These are phyloP conservation scores for Rosa rugosa DNA, from an alignment of 306 rosid species.

Conservation along the genomic window DNA sequence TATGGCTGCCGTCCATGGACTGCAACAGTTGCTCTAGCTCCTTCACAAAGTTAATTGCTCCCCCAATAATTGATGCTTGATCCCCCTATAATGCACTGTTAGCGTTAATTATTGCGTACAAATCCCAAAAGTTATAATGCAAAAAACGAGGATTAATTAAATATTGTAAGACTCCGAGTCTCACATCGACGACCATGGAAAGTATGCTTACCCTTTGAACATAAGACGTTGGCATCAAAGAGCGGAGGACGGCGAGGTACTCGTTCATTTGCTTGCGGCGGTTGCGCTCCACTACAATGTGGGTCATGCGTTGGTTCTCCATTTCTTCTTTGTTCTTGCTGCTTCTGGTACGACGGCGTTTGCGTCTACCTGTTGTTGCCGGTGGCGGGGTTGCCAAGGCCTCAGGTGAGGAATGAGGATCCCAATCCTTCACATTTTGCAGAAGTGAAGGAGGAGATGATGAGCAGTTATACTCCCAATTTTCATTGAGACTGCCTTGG, in stretches of 20 bases:
- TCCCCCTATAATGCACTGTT: slow-evolving; percentile 58
- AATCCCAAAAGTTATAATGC: not conserved
- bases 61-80: slow-evolving; percentile 94
- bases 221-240: slow-evolving; percentile 88
- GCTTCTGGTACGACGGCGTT: slow-evolving; percentile 65
- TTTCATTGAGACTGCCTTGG: slow-evolving; percentile 16
- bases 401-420: slow-evolving; percentile 37
- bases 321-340: slow-evolving; percentile 76
- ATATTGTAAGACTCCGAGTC: not conserved
- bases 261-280: slow-evolving; percentile 92
- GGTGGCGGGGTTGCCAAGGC: slow-evolving; percentile 1
- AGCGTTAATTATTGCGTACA: not conserved
- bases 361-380: slow-evolving; percentile 39
- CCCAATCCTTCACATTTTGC: slow-evolving; percentile 29
- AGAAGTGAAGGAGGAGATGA: slow-evolving; percentile 30
- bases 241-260: slow-evolving; percentile 68
- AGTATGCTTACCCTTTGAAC: slow-evolving; percentile 69
- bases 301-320: slow-evolving; percentile 90
- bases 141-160: not conserved
- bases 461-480: slow-evolving; percentile 23
- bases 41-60: slow-evolving; percentile 90
- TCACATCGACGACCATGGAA: not conserved
- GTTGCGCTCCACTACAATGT: slow-evolving; percentile 92
- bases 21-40: slow-evolving; percentile 76
- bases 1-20: slow-evolving; percentile 49